Evolutionary conservation across 2,329 filamentous ascomycete genomes (phyloP).

Genomic region (Colletotrichum simmondsii): DNA sequence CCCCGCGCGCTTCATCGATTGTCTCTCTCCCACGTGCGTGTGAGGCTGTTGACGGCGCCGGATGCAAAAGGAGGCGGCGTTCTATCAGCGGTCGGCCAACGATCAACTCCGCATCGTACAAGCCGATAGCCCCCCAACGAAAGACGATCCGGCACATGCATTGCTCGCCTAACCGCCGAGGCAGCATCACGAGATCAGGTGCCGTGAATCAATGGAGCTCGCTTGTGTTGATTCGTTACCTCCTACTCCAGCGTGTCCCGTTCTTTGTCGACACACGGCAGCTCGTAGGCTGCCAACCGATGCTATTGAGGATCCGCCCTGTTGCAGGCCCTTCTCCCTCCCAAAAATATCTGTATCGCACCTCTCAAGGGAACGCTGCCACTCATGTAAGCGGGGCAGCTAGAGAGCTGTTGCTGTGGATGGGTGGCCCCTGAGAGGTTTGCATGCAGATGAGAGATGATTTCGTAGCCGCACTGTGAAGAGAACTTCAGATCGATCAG

Average conservation of each 20-base stretch:
- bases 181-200: slow-evolving; percentile 26
- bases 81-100: not conserved
- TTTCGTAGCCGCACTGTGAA: not conserved
- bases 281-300: not conserved
- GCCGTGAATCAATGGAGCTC: slow-evolving; percentile 7
- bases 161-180: slow-evolving; percentile 25
- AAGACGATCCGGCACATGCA: not conserved
- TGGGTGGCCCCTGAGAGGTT: not conserved
- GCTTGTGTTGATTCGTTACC: slow-evolving; percentile 7
- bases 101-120: not conserved
- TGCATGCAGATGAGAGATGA: slow-evolving; percentile 1
- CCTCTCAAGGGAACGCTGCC: not conserved
- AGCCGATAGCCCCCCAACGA: not conserved
- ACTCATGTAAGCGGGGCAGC: slow-evolving; percentile 3
- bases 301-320: not conserved
- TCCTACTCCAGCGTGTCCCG: not conserved
- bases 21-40: not conserved
- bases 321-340: not conserved
- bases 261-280: slow-evolving; percentile 12
- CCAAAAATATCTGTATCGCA: not conserved
- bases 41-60: not conserved
- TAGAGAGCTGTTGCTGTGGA: not conserved
- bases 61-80: not conserved
- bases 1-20: not conserved
- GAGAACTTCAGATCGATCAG: not conserved